These are phyloP conservation scores for Rugonectria rugulosa DNA, from an alignment of 2,329 filamentous ascomycete species.

Conservation along the genomic window DNA sequence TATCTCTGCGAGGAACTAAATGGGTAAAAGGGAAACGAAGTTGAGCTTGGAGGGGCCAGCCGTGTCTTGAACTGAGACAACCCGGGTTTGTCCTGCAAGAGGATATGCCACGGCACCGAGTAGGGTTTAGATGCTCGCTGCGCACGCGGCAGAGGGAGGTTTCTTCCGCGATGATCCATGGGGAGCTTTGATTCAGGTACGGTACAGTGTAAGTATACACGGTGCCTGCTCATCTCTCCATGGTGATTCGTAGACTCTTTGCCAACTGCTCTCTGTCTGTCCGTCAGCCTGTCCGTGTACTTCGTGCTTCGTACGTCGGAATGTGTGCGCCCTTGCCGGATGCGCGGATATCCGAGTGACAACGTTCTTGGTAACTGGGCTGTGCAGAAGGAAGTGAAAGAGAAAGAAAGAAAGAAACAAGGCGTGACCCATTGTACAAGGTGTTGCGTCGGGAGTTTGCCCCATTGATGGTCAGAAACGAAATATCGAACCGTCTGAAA, in stretches of 20 bases:
- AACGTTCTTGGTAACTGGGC: conserved; percentile 4
- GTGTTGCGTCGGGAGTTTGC: conserved; percentile 7
- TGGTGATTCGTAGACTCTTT: background rate
- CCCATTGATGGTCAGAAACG: background rate
- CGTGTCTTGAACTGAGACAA: conserved; percentile 31
- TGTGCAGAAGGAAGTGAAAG: conserved; percentile 9
- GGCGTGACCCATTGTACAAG: background rate
- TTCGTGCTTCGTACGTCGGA: background rate
- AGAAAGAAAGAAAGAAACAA: too few species aligned
- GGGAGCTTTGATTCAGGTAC: too few species aligned
- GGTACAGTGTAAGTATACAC: too few species aligned
- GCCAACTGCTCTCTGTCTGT: too few species aligned
- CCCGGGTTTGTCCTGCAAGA: conserved; percentile 8
- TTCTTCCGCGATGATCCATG: too few species aligned
- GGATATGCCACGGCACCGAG: too few species aligned
- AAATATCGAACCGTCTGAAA: conserved; percentile 14
- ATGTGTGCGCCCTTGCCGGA: conserved; percentile 8
- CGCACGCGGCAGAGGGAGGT: conserved; percentile 6
- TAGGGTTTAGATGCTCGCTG: too few species aligned
- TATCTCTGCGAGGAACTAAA: too few species aligned
- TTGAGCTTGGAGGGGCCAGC: too few species aligned
- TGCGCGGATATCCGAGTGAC: conserved; percentile 13
- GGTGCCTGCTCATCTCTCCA: too few species aligned
- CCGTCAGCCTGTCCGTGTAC: too few species aligned
- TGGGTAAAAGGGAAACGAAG: conserved; percentile 2